Evolutionary conservation across 2,329 filamentous ascomycete species (phyloP), one percentile per base, ranked within the genome.

Genomic region (Shiraia bambusicola): DNA sequence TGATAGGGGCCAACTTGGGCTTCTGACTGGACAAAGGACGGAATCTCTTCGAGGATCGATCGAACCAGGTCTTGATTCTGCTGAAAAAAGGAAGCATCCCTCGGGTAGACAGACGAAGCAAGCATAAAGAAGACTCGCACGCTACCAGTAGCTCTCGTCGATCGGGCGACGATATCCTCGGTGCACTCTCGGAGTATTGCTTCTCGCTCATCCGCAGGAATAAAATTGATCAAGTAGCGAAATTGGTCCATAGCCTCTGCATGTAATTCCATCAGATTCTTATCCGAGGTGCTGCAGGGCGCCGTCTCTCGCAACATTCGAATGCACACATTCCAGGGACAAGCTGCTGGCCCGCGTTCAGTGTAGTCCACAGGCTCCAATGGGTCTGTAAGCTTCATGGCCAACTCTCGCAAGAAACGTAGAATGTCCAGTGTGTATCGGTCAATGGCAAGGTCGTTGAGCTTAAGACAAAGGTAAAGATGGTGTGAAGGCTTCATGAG

Each of bases 301-400:
- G 83, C 84, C 3, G 86, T 83, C 55, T 91, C 84, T 47, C 86
- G 82, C 29, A 93, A 76, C 13, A 94, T 69, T 16, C 86, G 80
- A 36, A 92, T 73, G 45, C 78, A 82, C 12, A 83, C 62, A 31
- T 76, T 74, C 52, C 79, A 72, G 2, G 78, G 77, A 63, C 58
- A 70, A 40, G 56, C 67, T 59, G 62, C 52, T 12, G 42, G 39
- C 8, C 34, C 37, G 15, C 37, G 49, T 38, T 52, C 52, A 14
- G 43, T 47, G 16, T 50, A 42, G 10, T 53, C 45, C n/a, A 50
- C 34, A 1, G 41, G 28, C 12, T 44, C 22, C 13, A 36, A 31
- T 27, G 39, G 58, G 0, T 51, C 40, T 11, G 51, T 24, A 13
- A 64, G 30, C 32, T 55, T 61, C 2, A n/a, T 14, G 12, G 48